Base-by-base conservation (phyloP, 208 protist genomes). In the Trypanosoma lewisi region DNA sequence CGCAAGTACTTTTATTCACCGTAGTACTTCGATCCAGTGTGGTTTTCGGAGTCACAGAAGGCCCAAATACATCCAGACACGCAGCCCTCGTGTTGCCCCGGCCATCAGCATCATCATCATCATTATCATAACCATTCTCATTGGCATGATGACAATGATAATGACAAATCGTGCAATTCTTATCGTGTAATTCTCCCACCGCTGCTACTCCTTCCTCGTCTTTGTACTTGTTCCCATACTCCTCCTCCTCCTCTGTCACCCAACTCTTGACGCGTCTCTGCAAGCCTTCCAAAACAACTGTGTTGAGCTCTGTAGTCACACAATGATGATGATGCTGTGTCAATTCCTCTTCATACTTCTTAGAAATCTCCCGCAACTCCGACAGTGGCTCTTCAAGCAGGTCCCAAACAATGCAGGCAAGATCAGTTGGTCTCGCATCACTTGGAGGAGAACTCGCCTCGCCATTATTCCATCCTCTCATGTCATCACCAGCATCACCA, bases 341-440 rank as follows among this genome's bases (percentile, higher is more conserved):
- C 33, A 56, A 30, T n/a, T 62, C 54, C 17, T 51, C 56, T 28
- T 62, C 16, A 23, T 63, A 33, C 1, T 39, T 45, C 36, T 17
- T 6, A 5, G 56, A 52, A 31, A 55, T 39, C 21, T 61, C 42
- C 6, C 37, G 39, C 49, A 66, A 25, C 31, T 60, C 6, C n/a
- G 57, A 57, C 9, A 72, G 36, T 3, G 58, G 58, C 12, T 47
- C 37, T 17, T 42, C 51, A 25, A 72, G 25, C 27, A 72, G 30
- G 11, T 17, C 14, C 33, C 30, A 51, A 23, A 72, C 50, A 30
- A 23, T 52, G 39, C 5, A 30, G 21, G 56, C 56, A 12, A 66
- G 44, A 30, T 50, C 58, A 31, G 19, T 42, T 21, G 19, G 7
- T 21, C 47, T n/a, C n/a, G n/a, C 33, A 44, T 17, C 25, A 4